Base-by-base conservation (phyloP, 2,329 filamentous ascomycete species). In the Xylaria sp. region DNA sequence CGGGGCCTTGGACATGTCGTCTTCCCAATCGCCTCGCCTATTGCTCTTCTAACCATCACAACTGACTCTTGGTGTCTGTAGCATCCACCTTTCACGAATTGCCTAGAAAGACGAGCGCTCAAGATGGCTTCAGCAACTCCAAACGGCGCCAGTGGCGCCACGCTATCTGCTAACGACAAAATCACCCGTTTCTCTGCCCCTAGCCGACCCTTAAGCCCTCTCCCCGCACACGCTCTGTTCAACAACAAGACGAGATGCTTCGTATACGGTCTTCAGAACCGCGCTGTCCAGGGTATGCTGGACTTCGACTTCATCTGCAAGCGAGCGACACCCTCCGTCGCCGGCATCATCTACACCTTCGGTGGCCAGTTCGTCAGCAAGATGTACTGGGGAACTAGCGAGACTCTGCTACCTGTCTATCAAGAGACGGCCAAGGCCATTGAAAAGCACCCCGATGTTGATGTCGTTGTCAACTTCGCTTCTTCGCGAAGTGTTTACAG, bases 231-330 rank as follows among this genome's bases (percentile, higher is more conserved):
- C 84, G 92, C 93, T 71, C 93, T 99, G 80, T 99, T 98, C 91
- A 96, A 96, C 88, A 90, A 94, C 85, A 99, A 98, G 93, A 98
- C 96, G 81, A 89, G 96, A 95, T 98, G 96, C 88, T 97, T 99
- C 82, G 96, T 99, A 84, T 99, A 99, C 85, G 96, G 96, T 83
- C 93, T 99, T 80, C 96, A 99, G 86, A 95, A 96, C 80, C 91
- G 94, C 82, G 92, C 93, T 76, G 92, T 94, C 75, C 92, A 94
- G 85, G 92, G 92, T 81, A 94, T 94, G 92, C 92, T 99, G 81
- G 96, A 99, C 84, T 99, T 99, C 83, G 96, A 99, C 88, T 99
- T 98, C 89, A 99, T 99, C 86, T 99, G 96, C 94, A 98, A 98
- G 90, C 93, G 96, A 79, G 89, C 90, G 81, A 97, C 93, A 69